Evolutionary conservation across 441 rosid genomes (phyloP).

Genomic region (Isatis lusitanica): DNA sequence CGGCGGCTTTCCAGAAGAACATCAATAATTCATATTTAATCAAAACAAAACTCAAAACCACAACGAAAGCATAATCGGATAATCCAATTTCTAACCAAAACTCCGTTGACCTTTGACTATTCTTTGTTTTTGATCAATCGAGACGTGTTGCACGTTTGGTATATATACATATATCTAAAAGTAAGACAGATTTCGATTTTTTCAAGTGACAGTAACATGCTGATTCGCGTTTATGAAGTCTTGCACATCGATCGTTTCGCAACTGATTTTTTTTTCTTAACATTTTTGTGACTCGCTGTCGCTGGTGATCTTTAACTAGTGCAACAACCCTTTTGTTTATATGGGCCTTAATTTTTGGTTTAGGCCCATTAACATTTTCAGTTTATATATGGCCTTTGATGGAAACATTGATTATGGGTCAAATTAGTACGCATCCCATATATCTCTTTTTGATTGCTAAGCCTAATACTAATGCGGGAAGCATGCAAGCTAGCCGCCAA

Average conservation of each 20-base stretch:
- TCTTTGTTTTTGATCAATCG: neutral
- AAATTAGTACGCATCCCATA: neutral
- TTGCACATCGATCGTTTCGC: no score
- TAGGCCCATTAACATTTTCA: neutral
- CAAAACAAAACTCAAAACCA: neutral
- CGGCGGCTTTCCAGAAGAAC: slow-evolving; percentile 26
- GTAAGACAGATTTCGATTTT: neutral
- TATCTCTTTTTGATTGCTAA: slow-evolving; percentile 4
- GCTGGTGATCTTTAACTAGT: neutral
- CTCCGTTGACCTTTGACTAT: neutral
- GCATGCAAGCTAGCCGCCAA: slow-evolving; percentile 38
- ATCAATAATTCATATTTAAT: neutral
- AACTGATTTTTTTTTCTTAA: no score
- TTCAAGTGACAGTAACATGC: neutral
- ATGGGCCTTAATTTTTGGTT: neutral
- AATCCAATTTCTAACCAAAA: neutral
- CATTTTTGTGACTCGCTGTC: no score
- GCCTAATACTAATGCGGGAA: slow-evolving; percentile 23
- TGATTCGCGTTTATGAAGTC: no score
- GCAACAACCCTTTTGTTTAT: neutral
- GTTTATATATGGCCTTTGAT: neutral
- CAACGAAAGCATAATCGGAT: neutral
- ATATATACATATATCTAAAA: neutral
- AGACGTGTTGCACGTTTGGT: neutral
- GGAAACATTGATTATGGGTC: neutral